phyloP scores from a whole-genome alignment of 2,329 filamentous ascomycete genomes.

The Conoideocrella luteorostrata region DNA sequence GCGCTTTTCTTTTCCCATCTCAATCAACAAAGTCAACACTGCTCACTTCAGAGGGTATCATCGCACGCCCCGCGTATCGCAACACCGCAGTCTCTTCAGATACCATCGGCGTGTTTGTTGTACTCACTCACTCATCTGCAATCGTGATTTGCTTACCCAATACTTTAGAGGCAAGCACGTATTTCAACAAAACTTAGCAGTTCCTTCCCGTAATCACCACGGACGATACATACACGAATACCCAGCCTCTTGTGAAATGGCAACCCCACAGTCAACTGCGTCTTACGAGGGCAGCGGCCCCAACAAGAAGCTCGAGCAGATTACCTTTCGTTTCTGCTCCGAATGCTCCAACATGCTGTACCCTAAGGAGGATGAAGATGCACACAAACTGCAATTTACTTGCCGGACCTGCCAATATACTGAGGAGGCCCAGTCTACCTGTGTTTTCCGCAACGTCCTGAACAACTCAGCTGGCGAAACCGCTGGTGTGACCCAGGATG shows the following conservation, averaged over 20 bases:
- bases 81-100: not conserved
- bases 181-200: conserved; percentile 1
- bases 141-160: no score
- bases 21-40: conserved; percentile 3
- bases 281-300: conserved; percentile 37
- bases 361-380: conserved; percentile 84
- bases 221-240: not conserved
- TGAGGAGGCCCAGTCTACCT: conserved; percentile 78
- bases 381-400: conserved; percentile 83
- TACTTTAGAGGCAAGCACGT: conserved; percentile 3
- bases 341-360: conserved; percentile 99
- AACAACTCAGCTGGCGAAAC: conserved; percentile 90
- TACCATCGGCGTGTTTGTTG: not conserved
- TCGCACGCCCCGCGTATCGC: not conserved
- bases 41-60: conserved; percentile 1
- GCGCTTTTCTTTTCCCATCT: not conserved
- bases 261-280: conserved; percentile 48
- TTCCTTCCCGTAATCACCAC: not conserved
- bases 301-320: conserved; percentile 65
- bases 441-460: conserved; percentile 92
- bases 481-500: conserved; percentile 94
- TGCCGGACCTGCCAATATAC: conserved; percentile 94
- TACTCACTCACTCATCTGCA: no score
- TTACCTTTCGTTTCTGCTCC: conserved; percentile 95
- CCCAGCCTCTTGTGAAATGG: conserved; percentile 35